Evolutionary conservation across 768 basidiomycete genomes (phyloP), one percentile per base, ranked within the genome.

Genomic region (Lanmaoa pseudosensibilis): DNA sequence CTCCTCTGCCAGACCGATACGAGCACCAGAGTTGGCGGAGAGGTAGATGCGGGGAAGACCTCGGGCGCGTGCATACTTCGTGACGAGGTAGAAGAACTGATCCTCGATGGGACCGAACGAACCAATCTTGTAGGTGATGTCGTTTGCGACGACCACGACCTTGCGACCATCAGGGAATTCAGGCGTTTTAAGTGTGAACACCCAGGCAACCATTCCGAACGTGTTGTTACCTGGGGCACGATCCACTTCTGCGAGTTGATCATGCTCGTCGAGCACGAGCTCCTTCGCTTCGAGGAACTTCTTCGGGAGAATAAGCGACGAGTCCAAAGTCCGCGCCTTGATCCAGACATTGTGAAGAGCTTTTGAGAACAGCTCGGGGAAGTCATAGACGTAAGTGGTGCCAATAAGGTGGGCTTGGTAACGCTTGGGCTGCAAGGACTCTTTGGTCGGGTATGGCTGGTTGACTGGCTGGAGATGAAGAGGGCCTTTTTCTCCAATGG

Each of bases 381-480:
- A 99, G 75, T 98, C 97, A 74, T 98, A 98, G 33, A 91, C 95
- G 71, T 98, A 99, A 49, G 97, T 99, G 32, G 97, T 99, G 51
- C 97, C 97, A 63, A 97, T 88, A 56, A 98, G 84, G 73, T 99
- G 97, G 23, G 97, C 97, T 70, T 98, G 96, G 78, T 98, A 98
- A 60, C 97, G 94, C 74, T 97, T 95, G 40, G 97, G 97, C 70
- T 99, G 97, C 46, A 99, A 78, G 18, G 94, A 98, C 72, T 98
- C 96, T 76, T 97, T 99, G 55, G 96, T 98, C 15, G 96, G 86
- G 75, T 98, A 98, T 0, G 92, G 80, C 62, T 90, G 85, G 73
- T 92, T 89, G 61, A 96, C 96, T 12, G 94, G 94, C 74, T 95
- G 95, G 27, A 98, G 81, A 75, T 99, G 96, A 50, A 97, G 81